A percentile compares a stretch with the other conserved stretches of the same genome.
Conservation (phyloP, 768 basidiomycete genomes). For the Strobilomyces dryophilus region DNA sequence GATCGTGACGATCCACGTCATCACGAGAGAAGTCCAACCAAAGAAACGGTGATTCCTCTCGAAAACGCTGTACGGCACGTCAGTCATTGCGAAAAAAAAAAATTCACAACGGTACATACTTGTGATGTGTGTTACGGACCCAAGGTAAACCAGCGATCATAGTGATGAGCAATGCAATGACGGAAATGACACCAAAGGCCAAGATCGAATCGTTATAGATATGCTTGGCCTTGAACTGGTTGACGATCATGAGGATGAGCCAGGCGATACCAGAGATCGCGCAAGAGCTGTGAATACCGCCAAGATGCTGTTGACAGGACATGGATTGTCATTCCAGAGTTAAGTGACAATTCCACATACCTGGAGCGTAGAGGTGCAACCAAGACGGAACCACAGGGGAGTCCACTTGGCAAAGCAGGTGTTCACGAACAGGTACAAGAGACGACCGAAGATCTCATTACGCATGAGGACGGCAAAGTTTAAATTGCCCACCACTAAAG, state of each 20-base stretch:
- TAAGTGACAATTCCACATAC: slow-evolving; percentile 25
- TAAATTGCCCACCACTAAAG: slow-evolving; percentile 72
- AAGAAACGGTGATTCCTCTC: slow-evolving; percentile 78
- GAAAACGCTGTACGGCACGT: slow-evolving; percentile 49
- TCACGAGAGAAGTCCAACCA: slow-evolving; percentile 63
- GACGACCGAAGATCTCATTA: slow-evolving; percentile 80
- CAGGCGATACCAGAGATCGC: slow-evolving; percentile 66
- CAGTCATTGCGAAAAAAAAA: neutral
- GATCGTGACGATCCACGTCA: slow-evolving; percentile 64
- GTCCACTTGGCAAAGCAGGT: slow-evolving; percentile 82
- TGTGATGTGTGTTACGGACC: slow-evolving; percentile 78
- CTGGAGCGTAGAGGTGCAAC: slow-evolving; percentile 70
- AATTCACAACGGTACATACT: slow-evolving; percentile 40
- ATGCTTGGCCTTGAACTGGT: slow-evolving; percentile 47
- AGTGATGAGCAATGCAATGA: slow-evolving; percentile 52
- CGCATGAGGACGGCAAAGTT: slow-evolving; percentile 70
- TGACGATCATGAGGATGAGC: slow-evolving; percentile 60
- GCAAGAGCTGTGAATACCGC: slow-evolving; percentile 77
- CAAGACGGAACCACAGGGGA: slow-evolving; percentile 66
- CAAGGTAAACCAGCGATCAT: slow-evolving; percentile 70
- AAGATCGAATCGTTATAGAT: slow-evolving; percentile 54
- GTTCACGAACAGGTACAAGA: slow-evolving; percentile 67
- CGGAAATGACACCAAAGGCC: slow-evolving; percentile 57
- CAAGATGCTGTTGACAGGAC: slow-evolving; percentile 53
- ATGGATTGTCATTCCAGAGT: slow-evolving; percentile 2